phyloP scores from a whole-genome alignment of 2,329 filamentous ascomycete genomes.

The Dothideomycetidae sp. region DNA sequence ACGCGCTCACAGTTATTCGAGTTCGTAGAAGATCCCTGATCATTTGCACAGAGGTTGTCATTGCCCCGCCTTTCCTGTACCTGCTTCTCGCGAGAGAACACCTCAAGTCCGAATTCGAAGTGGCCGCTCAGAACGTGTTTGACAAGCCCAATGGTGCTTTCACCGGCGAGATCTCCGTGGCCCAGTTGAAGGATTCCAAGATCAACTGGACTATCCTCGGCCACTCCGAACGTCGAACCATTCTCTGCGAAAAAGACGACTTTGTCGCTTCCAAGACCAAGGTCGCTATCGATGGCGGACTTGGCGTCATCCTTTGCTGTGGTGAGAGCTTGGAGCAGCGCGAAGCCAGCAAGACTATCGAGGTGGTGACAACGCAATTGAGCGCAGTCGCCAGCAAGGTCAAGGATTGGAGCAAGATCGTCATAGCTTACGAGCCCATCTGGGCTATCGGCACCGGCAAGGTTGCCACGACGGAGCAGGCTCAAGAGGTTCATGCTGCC shows the following conservation, averaged over 20 bases:
- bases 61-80: conserved; percentile 83
- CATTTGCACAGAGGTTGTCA: conserved; percentile 68
- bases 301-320: conserved; percentile 87
- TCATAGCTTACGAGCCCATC: conserved; percentile 97
- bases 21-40: conserved; percentile 12
- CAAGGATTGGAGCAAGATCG: conserved; percentile 82
- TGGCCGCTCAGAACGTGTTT: conserved; percentile 93
- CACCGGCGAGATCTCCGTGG: conserved; percentile 89
- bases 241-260: conserved; percentile 71
- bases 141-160: conserved; percentile 55
- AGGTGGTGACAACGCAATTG: conserved; percentile 74
- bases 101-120: conserved; percentile 60
- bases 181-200: conserved; percentile 76
- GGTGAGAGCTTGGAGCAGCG: conserved; percentile 13
- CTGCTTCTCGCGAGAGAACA: conserved; percentile 73
- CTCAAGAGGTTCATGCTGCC: conserved; percentile 83
- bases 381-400: conserved; percentile 61
- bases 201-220: conserved; percentile 86
- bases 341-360: conserved; percentile 51
- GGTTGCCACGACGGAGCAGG: conserved; percentile 77
- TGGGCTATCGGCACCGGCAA: conserved; percentile 91
- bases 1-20: conserved; percentile 25
- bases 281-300: conserved; percentile 70
- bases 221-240: conserved; percentile 86
- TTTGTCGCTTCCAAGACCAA: conserved; percentile 91